phyloP scores from a whole-genome alignment of 805 yeast species.

The Yarrowia alimentaria region DNA sequence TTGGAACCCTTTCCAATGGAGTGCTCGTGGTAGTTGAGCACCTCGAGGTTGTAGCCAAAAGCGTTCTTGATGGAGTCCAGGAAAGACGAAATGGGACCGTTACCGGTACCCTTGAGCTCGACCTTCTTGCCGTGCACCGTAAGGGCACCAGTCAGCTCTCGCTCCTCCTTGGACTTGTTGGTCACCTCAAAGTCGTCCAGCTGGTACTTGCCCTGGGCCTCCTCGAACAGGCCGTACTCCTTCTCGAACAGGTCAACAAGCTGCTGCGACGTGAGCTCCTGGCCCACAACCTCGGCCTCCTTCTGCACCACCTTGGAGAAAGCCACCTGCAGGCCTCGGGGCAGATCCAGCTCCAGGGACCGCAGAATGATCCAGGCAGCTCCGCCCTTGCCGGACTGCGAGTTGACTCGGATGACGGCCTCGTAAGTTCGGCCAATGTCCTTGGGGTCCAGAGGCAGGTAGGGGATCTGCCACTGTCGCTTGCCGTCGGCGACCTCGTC shows the following conservation, averaged over 20 bases:
- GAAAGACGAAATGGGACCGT: slow-evolving; percentile 81
- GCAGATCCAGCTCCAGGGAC: slow-evolving; percentile 73
- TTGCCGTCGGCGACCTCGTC: slow-evolving; percentile 31
- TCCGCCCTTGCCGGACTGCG: slow-evolving; percentile 88
- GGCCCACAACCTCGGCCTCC: slow-evolving; percentile 66
- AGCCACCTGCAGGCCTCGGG: slow-evolving; percentile 74
- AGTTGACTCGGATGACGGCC: slow-evolving; percentile 85
- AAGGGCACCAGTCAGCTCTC: slow-evolving; percentile 50
- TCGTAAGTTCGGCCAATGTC: slow-evolving; percentile 88
- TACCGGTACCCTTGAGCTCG: slow-evolving; percentile 61
- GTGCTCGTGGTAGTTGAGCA: slow-evolving; percentile 73
- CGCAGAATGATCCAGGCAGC: slow-evolving; percentile 83
- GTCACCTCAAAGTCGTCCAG: slow-evolving; percentile 50
- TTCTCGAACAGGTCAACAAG: slow-evolving; percentile 62
- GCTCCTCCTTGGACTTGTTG: slow-evolving; percentile 45
- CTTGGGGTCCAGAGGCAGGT: slow-evolving; percentile 78
- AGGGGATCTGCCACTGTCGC: slow-evolving; percentile 68
- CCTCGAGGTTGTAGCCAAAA: slow-evolving; percentile 54
- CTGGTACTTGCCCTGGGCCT: slow-evolving; percentile 36
- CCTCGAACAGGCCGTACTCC: slow-evolving; percentile 50
- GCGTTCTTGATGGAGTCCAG: slow-evolving; percentile 55
- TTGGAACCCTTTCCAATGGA: slow-evolving; percentile 71
- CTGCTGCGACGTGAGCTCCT: slow-evolving; percentile 66
- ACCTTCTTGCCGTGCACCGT: slow-evolving; percentile 46
- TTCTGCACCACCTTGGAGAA: slow-evolving; percentile 69